Evolutionary conservation across 805 yeast species (phyloP).

Genomic region (Scheffersomyces stipitis): DNA sequence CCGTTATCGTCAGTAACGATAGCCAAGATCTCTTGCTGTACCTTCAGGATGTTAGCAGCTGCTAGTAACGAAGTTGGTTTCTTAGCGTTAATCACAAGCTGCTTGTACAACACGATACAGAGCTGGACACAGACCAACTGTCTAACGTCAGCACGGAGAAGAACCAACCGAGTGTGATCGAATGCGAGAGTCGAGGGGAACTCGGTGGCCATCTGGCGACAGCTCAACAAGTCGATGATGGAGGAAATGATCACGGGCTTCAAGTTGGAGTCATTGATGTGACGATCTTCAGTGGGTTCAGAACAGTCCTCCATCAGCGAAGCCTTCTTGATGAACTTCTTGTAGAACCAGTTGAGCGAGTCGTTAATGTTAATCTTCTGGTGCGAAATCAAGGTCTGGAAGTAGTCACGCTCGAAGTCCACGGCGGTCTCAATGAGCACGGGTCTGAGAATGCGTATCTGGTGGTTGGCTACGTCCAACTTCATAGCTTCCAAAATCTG

Average conservation of each 20-base stretch:
- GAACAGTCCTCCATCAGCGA: neutral
- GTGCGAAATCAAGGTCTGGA: slow-evolving; percentile 50
- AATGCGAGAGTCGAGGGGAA: slow-evolving; percentile 83
- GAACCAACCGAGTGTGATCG: slow-evolving; percentile 76
- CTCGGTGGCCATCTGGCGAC: slow-evolving; percentile 77
- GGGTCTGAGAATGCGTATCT: slow-evolving; percentile 81
- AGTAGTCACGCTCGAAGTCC: slow-evolving; percentile 86
- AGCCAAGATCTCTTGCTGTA: slow-evolving; percentile 72
- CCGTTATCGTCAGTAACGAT: slow-evolving; percentile 85
- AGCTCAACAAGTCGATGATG: slow-evolving; percentile 65
- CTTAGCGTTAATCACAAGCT: slow-evolving; percentile 43
- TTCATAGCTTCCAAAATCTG: slow-evolving; percentile 92
- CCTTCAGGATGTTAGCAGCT: slow-evolving; percentile 39
- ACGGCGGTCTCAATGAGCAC: slow-evolving; percentile 82
- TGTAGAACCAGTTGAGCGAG: slow-evolving; percentile 66
- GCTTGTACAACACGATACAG: slow-evolving; percentile 71
- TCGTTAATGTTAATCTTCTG: slow-evolving; percentile 60
- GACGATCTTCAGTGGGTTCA: slow-evolving; percentile 7
- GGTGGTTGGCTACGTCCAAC: slow-evolving; percentile 92
- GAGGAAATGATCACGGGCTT: slow-evolving; percentile 48
- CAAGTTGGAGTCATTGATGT: slow-evolving; percentile 15
- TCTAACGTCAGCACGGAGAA: slow-evolving; percentile 80
- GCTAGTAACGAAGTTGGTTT: slow-evolving; percentile 27
- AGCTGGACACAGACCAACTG: slow-evolving; percentile 79
- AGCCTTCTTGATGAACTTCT: slow-evolving; percentile 24